Evolutionary conservation across 1,284 basidiomycete species (phyloP), one percentile per base, ranked within the genome.

Genomic region (Irpex sp.): DNA sequence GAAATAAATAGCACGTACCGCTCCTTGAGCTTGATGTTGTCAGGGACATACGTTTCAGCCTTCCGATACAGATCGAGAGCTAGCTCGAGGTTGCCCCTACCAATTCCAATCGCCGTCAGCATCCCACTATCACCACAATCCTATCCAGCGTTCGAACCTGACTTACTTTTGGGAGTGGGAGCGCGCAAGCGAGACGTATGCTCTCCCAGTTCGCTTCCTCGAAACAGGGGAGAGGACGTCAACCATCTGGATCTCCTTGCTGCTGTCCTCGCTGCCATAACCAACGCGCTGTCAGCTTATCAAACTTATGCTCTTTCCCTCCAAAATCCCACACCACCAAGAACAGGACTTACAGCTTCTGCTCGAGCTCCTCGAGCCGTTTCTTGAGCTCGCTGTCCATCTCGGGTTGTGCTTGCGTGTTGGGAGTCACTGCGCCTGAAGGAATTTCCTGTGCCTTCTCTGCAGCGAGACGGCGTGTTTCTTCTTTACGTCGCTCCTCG

Each of bases 11-110:
- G 78, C 80, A 87, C 87, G 82, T 82, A 91, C 90, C 90, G 89
- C 80, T 91, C 89, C 83, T 87, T 87, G 60, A 92, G 81, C 73
- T 91, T 91, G 75, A 83, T 73, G 69, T 92, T 92, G 66, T 91
- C 88, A 17, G 90, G 89, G 60, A 90, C 89, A 67, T 90, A 92
- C 7, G 79, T 80, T 74, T 88, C 86, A 19, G 90, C 90, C 68
- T 89, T 89, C 68, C 85, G 83, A 69, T 91, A 92, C 15, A 91
- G 80, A 63, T 90, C 88, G 35, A 92, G 80, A 1, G 90, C 90
- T 5, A 84, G 81, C 67, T 86, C 80, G 33, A 92, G 78, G 71
- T 92, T 85, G 49, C 88, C 88, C 80, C 89, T 92, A 62, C 9
- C 33, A 35, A 21, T 1, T 21, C 21, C 21, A 26, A 26, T 26